Evolutionary conservation across 179 eudicot species (phyloP), one percentile per base, ranked within the genome.

Genomic region (Actinidia chinensis): DNA sequence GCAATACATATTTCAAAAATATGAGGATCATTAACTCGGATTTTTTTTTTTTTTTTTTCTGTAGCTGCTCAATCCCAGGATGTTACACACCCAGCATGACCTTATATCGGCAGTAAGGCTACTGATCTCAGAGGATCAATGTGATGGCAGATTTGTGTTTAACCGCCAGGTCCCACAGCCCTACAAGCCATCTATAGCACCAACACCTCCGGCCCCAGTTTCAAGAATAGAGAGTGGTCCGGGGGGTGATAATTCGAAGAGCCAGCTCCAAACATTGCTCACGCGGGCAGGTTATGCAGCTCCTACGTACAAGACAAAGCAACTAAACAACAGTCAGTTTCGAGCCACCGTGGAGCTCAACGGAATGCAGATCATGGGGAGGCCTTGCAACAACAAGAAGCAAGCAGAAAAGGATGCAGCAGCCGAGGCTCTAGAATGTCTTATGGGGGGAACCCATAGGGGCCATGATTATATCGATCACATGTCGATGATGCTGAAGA

Each of bases 331-430:
- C 82, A 83, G 66, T 78, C 91, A 89, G 82, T 91, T 91, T 77
- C 77, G 74, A 76, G 82, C 92, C 47, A 79, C 87, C 11, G 91
- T 89, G 1, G 89, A 86, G 75, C 88, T 89, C 79, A 91, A 91
- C 40, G 92, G 89, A 25, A 85, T 83, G 89, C 87, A 89, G 85
- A 84, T 91, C 61, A 78, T 78, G 73, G 95, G 95, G 15, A 79
- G 78, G 60, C 95, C 91, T 20, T 86, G 86, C 81, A 81, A 82
- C 79, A 87, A 84, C 88, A 91, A 91, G 86, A 91, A 91, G 71
- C 85, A 84, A 80, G 95, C 95, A 4, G 95, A 91, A 76, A 91
- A 91, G 69, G 91, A 88, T 80, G 92, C 95, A 11, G 95, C 95
- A 3, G 86, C 92, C 14, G 90, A 86, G 86, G 95, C 92, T 66